Evolutionary conservation across 179 eudicot genomes (phyloP), one percentile per base, ranked within the genome.

Genomic region (Carnegiea gigantea): DNA sequence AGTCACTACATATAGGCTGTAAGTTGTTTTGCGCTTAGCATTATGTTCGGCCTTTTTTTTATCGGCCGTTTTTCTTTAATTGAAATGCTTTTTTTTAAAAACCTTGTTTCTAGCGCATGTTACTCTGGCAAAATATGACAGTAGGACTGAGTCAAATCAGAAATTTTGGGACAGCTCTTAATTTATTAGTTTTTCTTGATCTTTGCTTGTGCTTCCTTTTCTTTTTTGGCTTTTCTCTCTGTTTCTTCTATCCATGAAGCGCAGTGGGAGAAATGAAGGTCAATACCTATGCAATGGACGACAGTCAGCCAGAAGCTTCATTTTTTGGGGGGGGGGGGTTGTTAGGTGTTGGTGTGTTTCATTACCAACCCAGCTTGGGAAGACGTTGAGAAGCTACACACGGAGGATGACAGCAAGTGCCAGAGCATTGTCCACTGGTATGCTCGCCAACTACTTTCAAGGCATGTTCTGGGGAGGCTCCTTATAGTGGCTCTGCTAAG

Each of bases 61-160:
- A 0, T n/a, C 70, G 83, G 71, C 46, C 48, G 59, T 77, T 73
- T 21, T 54, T 28, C 4, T 28, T 57, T 24, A 21, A 72, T 49
- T 75, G 75, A 33, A 24, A 77, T 60, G 78, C 78, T 40, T 40
- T 77, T 64, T 67, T 77, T 14, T 33, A 33, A 33, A 33, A 0
- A 5, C 44, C 65, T 75, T 33, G n/a, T 9, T 76, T 53, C 48
- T 5, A 21, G 80, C 78, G 33, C 81, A 77, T 84, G 75, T 80
- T 80, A 70, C 80, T 77, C 72, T 49, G 67, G 77, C 36, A 54
- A 62, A 21, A 54, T 36, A 40, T 75, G 53, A 36, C 64, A 62
- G 64, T 76, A 28, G 77, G 73, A 78, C 44, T 83, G 79, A 51
- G 75, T 79, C 77, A 83, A 40, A 76, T 79, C 77, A 70, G 24